Evolutionary conservation across 2,329 filamentous ascomycete species (phyloP).

Genomic region (Teratosphaeria pseudoeucalypti): DNA sequence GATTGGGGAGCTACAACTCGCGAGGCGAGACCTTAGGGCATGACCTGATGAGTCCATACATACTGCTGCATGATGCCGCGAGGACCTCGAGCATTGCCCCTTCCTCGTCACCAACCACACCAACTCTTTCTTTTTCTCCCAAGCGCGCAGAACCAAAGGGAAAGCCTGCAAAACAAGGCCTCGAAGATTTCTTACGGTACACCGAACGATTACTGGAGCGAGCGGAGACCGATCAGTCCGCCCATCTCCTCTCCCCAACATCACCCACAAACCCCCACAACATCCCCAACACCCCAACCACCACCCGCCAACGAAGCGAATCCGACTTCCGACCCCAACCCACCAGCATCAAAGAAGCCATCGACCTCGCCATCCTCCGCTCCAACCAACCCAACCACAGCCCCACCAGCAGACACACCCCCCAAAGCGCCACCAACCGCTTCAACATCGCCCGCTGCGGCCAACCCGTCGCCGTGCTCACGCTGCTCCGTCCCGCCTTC

Average conservation of each 20-base stretch:
- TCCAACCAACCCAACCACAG: conserved; percentile 57
- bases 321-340: conserved; percentile 30
- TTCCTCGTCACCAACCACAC: conserved; percentile 2
- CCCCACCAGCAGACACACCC: conserved; percentile 40
- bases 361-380: conserved; percentile 81
- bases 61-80: conserved; percentile 76
- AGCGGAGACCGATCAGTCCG: conserved; percentile 40
- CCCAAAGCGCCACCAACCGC: conserved; percentile 77
- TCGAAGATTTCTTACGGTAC: conserved; percentile 63
- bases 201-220: conserved; percentile 63
- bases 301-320: conserved; percentile 27
- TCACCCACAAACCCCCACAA: conserved; percentile 36
- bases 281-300: conserved; percentile 50
- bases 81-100: conserved; percentile 34
- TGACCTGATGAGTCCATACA: conserved; percentile 88
- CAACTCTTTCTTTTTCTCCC: conserved; percentile 9
- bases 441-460: conserved; percentile 93
- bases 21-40: conserved; percentile 84
- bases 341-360: conserved; percentile 65
- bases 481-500: conserved; percentile 79
- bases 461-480: conserved; percentile 81
- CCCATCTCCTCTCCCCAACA: conserved; percentile 63
- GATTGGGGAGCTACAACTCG: conserved; percentile 84
- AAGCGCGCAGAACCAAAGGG: conserved; percentile 31
- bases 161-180: conserved; percentile 19